Evolutionary conservation across 306 rosid genomes (phyloP), one percentile per base, ranked within the genome.

Genomic region (Argentina anserina): DNA sequence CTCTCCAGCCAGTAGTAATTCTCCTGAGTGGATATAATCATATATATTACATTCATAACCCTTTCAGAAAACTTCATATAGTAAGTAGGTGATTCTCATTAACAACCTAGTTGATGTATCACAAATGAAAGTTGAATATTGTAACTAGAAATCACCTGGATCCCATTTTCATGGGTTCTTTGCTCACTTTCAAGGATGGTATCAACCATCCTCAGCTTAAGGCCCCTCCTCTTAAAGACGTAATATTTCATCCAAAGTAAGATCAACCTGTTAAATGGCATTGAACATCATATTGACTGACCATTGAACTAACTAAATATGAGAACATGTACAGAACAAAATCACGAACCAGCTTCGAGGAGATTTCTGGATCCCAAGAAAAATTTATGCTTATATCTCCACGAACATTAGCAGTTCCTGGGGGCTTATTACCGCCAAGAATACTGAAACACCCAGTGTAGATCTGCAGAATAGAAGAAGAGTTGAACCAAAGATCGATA

Each of bases 401-500:
- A 45, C 97, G 90, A 82, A 87, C 89, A 78, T 87, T 86, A 77
- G 90, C 90, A 70, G 79, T 83, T 80, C 90, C 86, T 43, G 98
- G 89, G 74, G 98, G 98, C 84, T 86, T 93, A 79, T 89, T 93
- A 69, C 97, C 94, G 21, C 98, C 98, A 81, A 93, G 97, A 91
- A 93, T 68, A 85, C 90, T 28, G 98, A 87, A 86, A 93, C 97
- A 74, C 86, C 85, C 97, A 75, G 98, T 85, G 76, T 93, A 93
- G 78, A 93, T 89, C 97, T 93, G 42, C n/a, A n/a, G n/a, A n/a
- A n/a, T n/a, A n/a, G n/a, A n/a, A n/a, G n/a, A n/a, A n/a, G n/a
- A n/a, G n/a, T 65, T 70, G 75, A 56, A 41, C 65, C 62, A 80
- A 56, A n/a, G 65, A 50, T 29, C 33, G 77, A 43, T 34, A n/a